These are phyloP conservation scores for Pisolithus albus DNA, from an alignment of 768 basidiomycete genomes.

Conservation along the genomic window DNA sequence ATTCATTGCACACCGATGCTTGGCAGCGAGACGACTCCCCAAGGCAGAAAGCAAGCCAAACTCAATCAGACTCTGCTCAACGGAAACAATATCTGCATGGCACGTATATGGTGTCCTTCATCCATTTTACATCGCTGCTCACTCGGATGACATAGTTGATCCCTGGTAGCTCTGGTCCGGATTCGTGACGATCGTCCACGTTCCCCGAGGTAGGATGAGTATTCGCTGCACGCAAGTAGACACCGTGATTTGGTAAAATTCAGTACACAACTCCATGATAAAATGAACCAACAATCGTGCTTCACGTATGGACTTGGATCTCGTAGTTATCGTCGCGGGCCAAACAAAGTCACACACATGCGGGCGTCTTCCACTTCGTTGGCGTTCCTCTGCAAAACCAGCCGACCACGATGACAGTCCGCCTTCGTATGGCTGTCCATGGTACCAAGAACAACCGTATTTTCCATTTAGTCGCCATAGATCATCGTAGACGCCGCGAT, in stretches of 20 bases:
- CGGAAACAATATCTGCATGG: slow-evolving; percentile 97
- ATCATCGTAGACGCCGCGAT: slow-evolving; percentile 64
- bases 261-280: too few relatives aligned
- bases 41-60: slow-evolving; percentile 73
- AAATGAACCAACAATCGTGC: too few relatives aligned
- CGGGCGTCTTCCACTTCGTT: neutral
- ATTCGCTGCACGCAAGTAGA: too few relatives aligned
- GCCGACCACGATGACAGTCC: slow-evolving; percentile 63
- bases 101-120: slow-evolving; percentile 30
- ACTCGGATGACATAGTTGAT: slow-evolving; percentile 40
- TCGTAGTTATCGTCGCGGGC: too few relatives aligned
- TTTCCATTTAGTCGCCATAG: slow-evolving; percentile 81
- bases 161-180: slow-evolving; percentile 60
- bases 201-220: too few relatives aligned
- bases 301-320: neutral
- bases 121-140: slow-evolving; percentile 1
- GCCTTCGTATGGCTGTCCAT: slow-evolving; percentile 80
- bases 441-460: slow-evolving; percentile 67
- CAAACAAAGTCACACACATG: slow-evolving; percentile 1
- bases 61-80: slow-evolving; percentile 86
- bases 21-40: slow-evolving; percentile 74
- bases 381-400: neutral
- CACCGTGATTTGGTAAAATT: too few relatives aligned
- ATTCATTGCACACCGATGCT: neutral
- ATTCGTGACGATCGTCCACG: slow-evolving; percentile 3